These are phyloP conservation scores for Eragrostis tef DNA, from an alignment of 202 grass and related monocot species.

Conservation along the genomic window DNA sequence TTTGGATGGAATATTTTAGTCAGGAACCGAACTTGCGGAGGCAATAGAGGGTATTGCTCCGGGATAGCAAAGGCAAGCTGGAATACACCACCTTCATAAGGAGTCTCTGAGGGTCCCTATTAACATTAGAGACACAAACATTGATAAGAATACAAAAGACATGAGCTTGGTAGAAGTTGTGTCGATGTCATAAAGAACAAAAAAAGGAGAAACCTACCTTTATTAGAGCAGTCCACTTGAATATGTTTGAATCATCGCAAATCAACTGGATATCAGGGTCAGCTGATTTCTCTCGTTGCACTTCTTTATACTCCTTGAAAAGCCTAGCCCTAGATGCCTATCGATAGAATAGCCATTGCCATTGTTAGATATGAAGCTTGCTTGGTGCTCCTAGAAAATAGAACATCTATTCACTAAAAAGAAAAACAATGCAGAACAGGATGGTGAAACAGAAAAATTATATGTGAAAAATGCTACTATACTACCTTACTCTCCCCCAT, in stretches of 20 bases:
- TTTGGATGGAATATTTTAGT: constrained; percentile 99
- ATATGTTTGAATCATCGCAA: constrained; percentile 97
- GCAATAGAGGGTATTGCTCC: constrained; percentile 92
- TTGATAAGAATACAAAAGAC: constrained; percentile 19
- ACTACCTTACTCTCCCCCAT: not conserved
- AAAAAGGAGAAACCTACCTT: constrained; percentile 50
- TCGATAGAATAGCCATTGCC: not conserved
- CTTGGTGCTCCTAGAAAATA: not conserved
- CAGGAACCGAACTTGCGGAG: constrained; percentile 97
- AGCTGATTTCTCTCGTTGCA: constrained; percentile 85
- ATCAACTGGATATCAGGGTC: constrained; percentile 98
- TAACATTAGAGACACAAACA: constrained; percentile 17
- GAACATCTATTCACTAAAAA: not conserved
- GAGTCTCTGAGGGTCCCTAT: constrained; percentile 93
- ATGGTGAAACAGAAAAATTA: not conserved
- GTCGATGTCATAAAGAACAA: not conserved
- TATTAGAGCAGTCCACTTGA: constrained; percentile 98
- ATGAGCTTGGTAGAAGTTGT: not conserved
- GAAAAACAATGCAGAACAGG: not conserved
- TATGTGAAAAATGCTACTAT: not conserved
- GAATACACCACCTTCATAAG: constrained; percentile 89
- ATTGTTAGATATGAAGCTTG: not conserved
- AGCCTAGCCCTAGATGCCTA: constrained; percentile 96
- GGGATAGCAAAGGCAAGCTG: constrained; percentile 90
- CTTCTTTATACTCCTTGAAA: constrained; percentile 97